Conservation (phyloP, 139 green algal genomes). For the Diplosphaera chodatii region DNA sequence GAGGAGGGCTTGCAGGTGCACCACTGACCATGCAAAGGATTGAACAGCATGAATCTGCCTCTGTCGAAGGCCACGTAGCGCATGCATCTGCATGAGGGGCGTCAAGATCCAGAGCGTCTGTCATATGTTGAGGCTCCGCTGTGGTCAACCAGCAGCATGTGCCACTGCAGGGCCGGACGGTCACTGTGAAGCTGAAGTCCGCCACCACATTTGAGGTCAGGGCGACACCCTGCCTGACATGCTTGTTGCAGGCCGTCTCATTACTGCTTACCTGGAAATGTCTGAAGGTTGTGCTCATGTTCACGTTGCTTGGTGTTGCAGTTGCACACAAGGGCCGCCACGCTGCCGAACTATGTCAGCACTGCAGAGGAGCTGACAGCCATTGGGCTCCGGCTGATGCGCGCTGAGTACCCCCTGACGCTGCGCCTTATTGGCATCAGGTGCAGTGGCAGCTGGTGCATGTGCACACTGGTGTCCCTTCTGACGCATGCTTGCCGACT, state of each 20-base stretch:
- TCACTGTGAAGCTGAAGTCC: conserved; percentile 84
- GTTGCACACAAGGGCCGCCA: conserved; percentile 55
- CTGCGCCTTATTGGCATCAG: conserved; percentile 68
- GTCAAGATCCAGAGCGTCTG: too few species aligned
- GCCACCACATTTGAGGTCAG: conserved; percentile 58
- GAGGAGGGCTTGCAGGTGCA: conserved; percentile 45
- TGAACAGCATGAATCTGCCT: too few species aligned
- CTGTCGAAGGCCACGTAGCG: too few species aligned
- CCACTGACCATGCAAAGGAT: too few species aligned
- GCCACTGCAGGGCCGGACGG: conserved; percentile 34
- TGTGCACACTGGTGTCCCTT: conserved; percentile 66
- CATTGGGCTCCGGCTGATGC: conserved; percentile 54
- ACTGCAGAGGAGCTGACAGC: conserved; percentile 47
- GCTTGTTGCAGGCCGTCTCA: too few species aligned
- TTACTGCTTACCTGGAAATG: too few species aligned
- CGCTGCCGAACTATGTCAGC: conserved; percentile 49
- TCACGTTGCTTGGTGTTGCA: conserved; percentile 18
- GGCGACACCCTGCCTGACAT: neutral
- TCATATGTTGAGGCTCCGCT: too few species aligned
- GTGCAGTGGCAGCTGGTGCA: neutral
- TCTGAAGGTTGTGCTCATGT: too few species aligned
- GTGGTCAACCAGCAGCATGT: too few species aligned
- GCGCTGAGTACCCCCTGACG: conserved; percentile 57
- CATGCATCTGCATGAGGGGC: too few species aligned
- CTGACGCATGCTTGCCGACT: too few species aligned